These are phyloP conservation scores for Colletotrichum lentis DNA, from an alignment of 2,329 filamentous ascomycete genomes.

Conservation along the genomic window DNA sequence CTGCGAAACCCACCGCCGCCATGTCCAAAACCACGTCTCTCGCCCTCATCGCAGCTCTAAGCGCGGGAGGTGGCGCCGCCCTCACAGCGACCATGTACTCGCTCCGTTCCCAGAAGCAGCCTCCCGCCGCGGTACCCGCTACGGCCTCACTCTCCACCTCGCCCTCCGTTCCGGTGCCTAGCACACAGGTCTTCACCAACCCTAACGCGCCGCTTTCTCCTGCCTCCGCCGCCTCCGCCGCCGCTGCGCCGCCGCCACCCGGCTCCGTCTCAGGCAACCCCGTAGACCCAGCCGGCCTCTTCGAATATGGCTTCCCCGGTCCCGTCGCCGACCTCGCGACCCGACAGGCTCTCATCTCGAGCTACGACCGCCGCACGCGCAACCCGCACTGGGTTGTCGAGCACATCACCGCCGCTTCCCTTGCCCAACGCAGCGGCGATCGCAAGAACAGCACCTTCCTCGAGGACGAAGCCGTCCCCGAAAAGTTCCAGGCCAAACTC, in stretches of 20 bases:
- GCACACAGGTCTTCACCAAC: constrained; percentile 62
- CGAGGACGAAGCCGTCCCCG: constrained; percentile 82
- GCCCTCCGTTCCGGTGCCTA: constrained; percentile 57
- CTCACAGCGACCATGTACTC: constrained; percentile 75
- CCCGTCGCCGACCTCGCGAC: constrained; percentile 84
- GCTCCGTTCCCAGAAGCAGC: constrained; percentile 55
- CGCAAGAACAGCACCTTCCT: constrained; percentile 83
- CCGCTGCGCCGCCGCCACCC: constrained; percentile 44
- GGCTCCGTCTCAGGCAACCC: constrained; percentile 51
- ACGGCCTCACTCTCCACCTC: constrained; percentile 44
- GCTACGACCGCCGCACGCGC: constrained; percentile 87
- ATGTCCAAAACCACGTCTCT: constrained; percentile 81
- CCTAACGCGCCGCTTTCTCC: constrained; percentile 42
- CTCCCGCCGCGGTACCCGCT: constrained; percentile 43
- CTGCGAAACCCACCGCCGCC: constrained; percentile 42
- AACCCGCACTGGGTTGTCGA: constrained; percentile 97
- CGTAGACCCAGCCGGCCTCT: constrained; percentile 78
- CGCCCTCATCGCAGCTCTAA: constrained; percentile 77
- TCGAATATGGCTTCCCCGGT: constrained; percentile 91
- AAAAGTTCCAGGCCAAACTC: constrained; percentile 86
- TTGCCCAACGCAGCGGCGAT: constrained; percentile 78
- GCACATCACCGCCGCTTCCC: constrained; percentile 91
- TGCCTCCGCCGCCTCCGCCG: constrained; percentile 37
- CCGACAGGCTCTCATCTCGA: constrained; percentile 80
- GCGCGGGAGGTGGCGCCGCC: constrained; percentile 79